These are phyloP conservation scores for Marasmius sp. DNA, from an alignment of 1,284 basidiomycete species.

Conservation along the genomic window DNA sequence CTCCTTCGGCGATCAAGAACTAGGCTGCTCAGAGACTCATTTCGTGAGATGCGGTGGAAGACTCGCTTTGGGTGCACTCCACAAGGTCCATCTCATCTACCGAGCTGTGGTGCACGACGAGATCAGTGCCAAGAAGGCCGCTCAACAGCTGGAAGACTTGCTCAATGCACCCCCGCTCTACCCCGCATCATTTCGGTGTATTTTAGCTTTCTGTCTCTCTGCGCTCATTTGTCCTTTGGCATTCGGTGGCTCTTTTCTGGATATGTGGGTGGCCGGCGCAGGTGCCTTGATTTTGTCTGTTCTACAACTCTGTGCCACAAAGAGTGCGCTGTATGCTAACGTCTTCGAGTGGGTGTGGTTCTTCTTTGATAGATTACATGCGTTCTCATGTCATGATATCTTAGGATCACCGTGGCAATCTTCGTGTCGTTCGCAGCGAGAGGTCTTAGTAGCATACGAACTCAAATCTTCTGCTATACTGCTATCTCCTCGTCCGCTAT, in stretches of 20 bases:
- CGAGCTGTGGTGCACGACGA: constrained; percentile 83
- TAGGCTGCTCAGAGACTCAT: constrained; percentile 78
- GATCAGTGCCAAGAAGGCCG: constrained; percentile 73
- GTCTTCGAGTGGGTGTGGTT: constrained; percentile 75
- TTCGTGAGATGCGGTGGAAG: constrained; percentile 77
- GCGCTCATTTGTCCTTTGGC: constrained; percentile 78
- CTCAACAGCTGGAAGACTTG: constrained; percentile 40
- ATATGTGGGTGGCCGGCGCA: constrained; percentile 76
- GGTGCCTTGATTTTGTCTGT: constrained; percentile 65
- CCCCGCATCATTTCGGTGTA: constrained; percentile 54
- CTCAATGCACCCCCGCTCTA: constrained; percentile 59
- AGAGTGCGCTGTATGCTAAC: constrained; percentile 79
- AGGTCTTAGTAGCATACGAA: constrained; percentile 73
- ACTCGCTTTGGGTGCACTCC: constrained; percentile 74
- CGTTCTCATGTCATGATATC: constrained; percentile 15
- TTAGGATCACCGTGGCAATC: constrained; percentile 80
- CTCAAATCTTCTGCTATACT: constrained; percentile 81
- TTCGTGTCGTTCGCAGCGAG: constrained; percentile 79
- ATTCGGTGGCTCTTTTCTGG: constrained; percentile 82
- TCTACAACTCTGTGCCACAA: constrained; percentile 69
- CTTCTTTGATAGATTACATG: neutral
- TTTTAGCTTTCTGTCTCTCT: constrained; percentile 70
- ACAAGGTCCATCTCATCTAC: constrained; percentile 77
- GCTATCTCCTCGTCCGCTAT: constrained; percentile 84
- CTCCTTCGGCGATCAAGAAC: constrained; percentile 78